Evolutionary conservation across 1,139 yeast genomes (phyloP).

Genomic region (Debaryomyces coudertii): DNA sequence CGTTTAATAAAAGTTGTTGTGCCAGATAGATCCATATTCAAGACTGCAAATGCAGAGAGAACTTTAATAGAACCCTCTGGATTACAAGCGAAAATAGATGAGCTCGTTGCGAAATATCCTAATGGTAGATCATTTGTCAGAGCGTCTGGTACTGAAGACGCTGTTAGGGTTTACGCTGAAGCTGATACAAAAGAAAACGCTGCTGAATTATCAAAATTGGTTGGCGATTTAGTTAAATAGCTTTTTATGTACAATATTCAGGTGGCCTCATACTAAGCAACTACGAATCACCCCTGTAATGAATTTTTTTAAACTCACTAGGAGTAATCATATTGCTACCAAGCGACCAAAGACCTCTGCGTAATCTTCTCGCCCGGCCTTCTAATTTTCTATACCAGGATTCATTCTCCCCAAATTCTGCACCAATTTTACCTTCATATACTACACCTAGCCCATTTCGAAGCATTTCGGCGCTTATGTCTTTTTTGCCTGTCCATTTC

Average conservation of each 20-base stretch:
- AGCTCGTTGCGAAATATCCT: conserved; percentile 55
- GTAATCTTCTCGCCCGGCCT: conserved; percentile 54
- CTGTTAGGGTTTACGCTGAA: conserved; percentile 94
- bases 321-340: conserved; percentile 66
- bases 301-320: conserved; percentile 69
- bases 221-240: conserved; percentile 35
- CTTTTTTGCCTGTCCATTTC: conserved; percentile 74
- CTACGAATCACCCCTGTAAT: conserved; percentile 19
- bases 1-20: conserved; percentile 79
- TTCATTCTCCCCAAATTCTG: conserved; percentile 84
- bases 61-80: conserved; percentile 76
- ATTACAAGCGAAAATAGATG: conserved; percentile 74
- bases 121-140: conserved; percentile 89
- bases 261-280: neutral
- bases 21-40: conserved; percentile 75
- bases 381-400: conserved; percentile 61
- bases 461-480: conserved; percentile 87
- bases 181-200: conserved; percentile 54
- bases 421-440: conserved; percentile 79
- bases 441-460: conserved; percentile 82
- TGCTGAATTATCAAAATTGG: conserved; percentile 35
- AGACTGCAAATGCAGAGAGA: conserved; percentile 91
- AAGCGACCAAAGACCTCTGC: conserved; percentile 74
- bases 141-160: conserved; percentile 98
- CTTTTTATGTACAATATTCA: neutral